Conservation (phyloP, 129 eudicot species). For the Pittosporum tobira region DNA sequence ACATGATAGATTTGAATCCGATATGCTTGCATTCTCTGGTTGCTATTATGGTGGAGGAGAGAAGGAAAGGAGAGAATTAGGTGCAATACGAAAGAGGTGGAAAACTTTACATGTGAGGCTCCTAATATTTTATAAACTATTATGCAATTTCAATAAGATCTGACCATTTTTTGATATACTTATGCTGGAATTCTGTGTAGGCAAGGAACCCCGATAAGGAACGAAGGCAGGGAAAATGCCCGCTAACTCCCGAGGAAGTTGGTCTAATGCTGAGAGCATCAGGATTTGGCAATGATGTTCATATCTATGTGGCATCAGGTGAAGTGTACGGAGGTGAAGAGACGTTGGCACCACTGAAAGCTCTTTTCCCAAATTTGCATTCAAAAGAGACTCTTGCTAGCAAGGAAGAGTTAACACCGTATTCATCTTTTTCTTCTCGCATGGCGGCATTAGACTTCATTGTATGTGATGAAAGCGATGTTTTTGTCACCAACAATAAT, state of each 20-base stretch:
- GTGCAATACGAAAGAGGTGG: conserved; percentile 61
- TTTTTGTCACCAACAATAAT: conserved; percentile 71
- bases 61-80: conserved; percentile 50
- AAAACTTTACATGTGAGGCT: conserved; percentile 68
- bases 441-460: conserved; percentile 76
- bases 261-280: conserved; percentile 76
- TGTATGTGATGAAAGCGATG: conserved; percentile 66
- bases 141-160: background rate
- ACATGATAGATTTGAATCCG: conserved; percentile 50
- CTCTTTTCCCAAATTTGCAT: conserved; percentile 58
- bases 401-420: conserved; percentile 47
- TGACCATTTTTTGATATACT: background rate
- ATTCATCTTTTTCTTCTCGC: conserved; percentile 50
- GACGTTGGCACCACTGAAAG: conserved; percentile 57
- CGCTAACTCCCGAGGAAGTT: conserved; percentile 69
- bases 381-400: conserved; percentile 53
- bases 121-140: background rate
- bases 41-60: conserved; percentile 79
- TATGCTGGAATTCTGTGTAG: conserved; percentile 23
- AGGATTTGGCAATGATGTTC: conserved; percentile 56
- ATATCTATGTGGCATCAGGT: conserved; percentile 72
- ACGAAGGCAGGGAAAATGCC: conserved; percentile 74
- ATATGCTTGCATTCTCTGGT: conserved; percentile 88
- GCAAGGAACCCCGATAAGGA: conserved; percentile 57
- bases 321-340: conserved; percentile 70